Conservation (phyloP, 805 yeast genomes). For the Myxozyma neotropica region DNA sequence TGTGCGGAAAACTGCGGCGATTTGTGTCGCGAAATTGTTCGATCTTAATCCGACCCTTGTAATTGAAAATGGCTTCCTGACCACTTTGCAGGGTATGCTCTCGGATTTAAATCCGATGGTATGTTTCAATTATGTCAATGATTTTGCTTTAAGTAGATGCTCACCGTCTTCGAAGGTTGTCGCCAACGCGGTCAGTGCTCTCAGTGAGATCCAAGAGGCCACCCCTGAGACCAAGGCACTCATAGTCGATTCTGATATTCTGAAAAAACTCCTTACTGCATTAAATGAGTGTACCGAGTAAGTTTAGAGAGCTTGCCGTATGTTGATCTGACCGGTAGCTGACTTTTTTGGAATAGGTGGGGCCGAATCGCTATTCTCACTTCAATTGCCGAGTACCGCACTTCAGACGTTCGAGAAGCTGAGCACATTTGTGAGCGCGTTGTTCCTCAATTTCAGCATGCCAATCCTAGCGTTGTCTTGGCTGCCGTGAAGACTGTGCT, state of each 20-base stretch:
- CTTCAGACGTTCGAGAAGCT: constrained; percentile 65
- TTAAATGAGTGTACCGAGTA: constrained; percentile 92
- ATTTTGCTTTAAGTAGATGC: neutral
- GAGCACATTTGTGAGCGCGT: constrained; percentile 85
- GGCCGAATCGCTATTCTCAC: constrained; percentile 89
- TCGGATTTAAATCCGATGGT: constrained; percentile 93
- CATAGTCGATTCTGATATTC: constrained; percentile 45
- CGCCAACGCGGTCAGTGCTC: constrained; percentile 86
- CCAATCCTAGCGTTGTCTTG: constrained; percentile 91
- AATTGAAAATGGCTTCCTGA: constrained; percentile 82
- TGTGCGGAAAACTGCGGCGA: constrained; percentile 96
- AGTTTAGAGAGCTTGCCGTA: neutral
- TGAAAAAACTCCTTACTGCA: constrained; percentile 70
- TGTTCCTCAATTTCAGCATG: constrained; percentile 94
- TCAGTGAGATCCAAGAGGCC: constrained; percentile 77
- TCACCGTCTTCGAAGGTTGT: constrained; percentile 50
- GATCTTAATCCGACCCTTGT: constrained; percentile 81
- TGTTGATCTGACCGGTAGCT: neutral
- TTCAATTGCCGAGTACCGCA: constrained; percentile 71
- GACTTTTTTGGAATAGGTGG: constrained; percentile 53
- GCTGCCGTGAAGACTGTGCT: constrained; percentile 80
- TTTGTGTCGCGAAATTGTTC: constrained; percentile 93
- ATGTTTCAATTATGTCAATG: neutral
- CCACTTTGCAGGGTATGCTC: constrained; percentile 63
- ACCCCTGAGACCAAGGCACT: constrained; percentile 57